Base-by-base conservation (phyloP, 352 stramenopile species). In the Phytophthora lateralis region DNA sequence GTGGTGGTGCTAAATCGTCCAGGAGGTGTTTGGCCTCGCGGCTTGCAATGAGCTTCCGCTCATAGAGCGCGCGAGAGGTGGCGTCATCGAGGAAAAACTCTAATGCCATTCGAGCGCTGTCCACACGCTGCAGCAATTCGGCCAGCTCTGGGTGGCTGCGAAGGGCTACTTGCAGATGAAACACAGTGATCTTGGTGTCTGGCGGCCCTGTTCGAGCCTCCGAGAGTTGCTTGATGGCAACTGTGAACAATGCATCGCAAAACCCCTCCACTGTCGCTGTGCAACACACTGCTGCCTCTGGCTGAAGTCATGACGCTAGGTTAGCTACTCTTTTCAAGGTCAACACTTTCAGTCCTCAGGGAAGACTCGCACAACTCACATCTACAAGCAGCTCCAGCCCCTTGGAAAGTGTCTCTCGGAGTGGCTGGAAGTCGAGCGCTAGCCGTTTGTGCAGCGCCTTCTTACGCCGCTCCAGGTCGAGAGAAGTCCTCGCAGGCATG, bases 111-210 rank as follows among this genome's bases (percentile, higher is more conserved):
- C 48, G 51, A 24, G 65, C 75, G n/a, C 53, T 73, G 14, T 78
- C 66, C 9, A 74, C 76, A 45, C 63, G 60, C 21, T 61, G 43
- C 6, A 85, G 64, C 35, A 88, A 21, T 47, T 63, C 56, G 11
- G 66, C 65, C 34, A 85, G 65, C 48, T 81, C 68, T 11, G 58
- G 45, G 34, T 88, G 71, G 30, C 68, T 73, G 30, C 76, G 73
- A 15, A 88, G 55, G 37, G 76, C 76, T 20, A 85, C 68, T 30
- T 88, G 78, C 41, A 88, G 60, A 55, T 85, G 75, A 53, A 60
- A 78, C 39, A 84, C 66, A 5, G 75, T 82, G 44, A 85, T 67
- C 44, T 82, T 86, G 38, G 74, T 86, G 52, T 79, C 72, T n/a
- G 71, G 60, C 3, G 71, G 69, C 18, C 62, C 72, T 30, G 73